Conservation (phyloP, 1,139 yeast genomes). For the Diutina pseudorugosa region DNA sequence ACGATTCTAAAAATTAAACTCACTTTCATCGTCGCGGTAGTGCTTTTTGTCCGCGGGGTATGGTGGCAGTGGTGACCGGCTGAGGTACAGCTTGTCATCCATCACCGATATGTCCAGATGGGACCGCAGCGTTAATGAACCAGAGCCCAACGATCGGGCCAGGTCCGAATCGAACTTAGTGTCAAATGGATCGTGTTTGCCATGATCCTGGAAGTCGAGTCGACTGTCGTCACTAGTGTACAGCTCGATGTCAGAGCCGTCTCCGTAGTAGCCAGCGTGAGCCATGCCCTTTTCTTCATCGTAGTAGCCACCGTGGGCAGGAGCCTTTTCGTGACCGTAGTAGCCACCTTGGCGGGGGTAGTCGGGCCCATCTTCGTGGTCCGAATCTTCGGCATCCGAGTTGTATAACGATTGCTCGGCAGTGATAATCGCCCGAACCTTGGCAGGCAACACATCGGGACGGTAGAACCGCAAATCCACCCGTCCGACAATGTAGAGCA, state of each 20-base stretch:
- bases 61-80: constrained; percentile 1
- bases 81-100: not conserved
- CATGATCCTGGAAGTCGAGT: not conserved
- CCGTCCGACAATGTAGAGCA: constrained; percentile 47
- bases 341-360: not conserved
- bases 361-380: not conserved
- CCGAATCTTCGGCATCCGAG: not conserved
- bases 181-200: not conserved
- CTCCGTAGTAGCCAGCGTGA: not conserved
- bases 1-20: not conserved
- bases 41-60: not conserved
- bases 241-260: not conserved
- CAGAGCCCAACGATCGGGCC: not conserved
- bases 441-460: constrained; percentile 32
- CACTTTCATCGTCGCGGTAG: constrained; percentile 2
- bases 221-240: not conserved
- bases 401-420: constrained; percentile 20
- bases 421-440: constrained; percentile 19
- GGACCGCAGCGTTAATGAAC: not conserved
- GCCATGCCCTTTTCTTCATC: not conserved
- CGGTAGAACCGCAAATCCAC: constrained; percentile 70
- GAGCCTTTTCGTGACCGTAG: not conserved
- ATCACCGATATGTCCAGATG: not conserved
- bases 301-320: not conserved
- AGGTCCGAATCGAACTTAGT: not conserved